These are phyloP conservation scores for Sarocladium kiliense DNA, from an alignment of 2,329 filamentous ascomycete genomes.

Conservation along the genomic window DNA sequence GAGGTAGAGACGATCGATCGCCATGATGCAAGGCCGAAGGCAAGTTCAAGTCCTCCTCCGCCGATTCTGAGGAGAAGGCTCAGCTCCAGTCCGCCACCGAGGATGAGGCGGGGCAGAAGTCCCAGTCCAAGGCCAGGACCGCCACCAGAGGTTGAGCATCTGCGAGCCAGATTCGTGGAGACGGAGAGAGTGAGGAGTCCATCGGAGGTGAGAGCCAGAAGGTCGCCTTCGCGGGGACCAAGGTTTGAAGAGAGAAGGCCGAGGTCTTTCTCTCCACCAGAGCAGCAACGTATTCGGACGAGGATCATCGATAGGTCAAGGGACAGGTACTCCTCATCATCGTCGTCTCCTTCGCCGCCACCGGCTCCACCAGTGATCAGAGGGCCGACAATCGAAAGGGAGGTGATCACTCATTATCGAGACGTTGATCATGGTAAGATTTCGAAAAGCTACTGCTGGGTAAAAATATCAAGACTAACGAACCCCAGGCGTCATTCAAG, in stretches of 20 bases:
- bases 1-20: conserved; percentile 52
- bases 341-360: conserved; percentile 47
- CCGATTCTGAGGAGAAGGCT: conserved; percentile 9
- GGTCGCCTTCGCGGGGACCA: conserved; percentile 20
- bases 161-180: conserved; percentile 11
- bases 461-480: conserved; percentile 1
- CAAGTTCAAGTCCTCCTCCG: conserved; percentile 34
- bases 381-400: conserved; percentile 76
- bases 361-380: conserved; percentile 63
- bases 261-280: conserved; percentile 23
- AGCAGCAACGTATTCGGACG: conserved; percentile 37
- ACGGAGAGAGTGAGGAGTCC: conserved; percentile 32
- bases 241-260: conserved; percentile 20
- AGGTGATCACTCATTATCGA: conserved; percentile 83
- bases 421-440: conserved; percentile 78
- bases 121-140: conserved; percentile 16
- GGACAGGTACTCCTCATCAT: conserved; percentile 28
- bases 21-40: conserved; percentile 24
- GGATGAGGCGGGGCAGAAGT: background rate
- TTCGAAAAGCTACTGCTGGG: background rate
- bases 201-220: conserved; percentile 18
- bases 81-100: conserved; percentile 4
- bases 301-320: conserved; percentile 40
- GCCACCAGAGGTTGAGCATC: conserved; percentile 3
- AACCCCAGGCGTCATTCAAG: conserved; percentile 38